Evolutionary conservation across 257 asterid genomes (phyloP), one percentile per base, ranked within the genome.

Genomic region (Scutellaria barbata): DNA sequence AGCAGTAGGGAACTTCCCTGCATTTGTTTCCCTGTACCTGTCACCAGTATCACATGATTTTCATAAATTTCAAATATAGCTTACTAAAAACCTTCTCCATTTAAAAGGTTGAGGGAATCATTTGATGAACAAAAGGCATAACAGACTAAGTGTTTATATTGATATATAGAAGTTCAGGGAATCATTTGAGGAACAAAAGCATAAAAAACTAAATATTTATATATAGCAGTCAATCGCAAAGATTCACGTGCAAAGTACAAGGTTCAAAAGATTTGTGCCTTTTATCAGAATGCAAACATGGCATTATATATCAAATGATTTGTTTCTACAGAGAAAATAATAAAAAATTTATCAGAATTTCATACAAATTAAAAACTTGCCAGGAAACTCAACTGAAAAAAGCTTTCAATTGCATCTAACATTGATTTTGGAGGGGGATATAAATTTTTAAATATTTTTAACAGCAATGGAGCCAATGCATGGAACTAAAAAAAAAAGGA

Each of bases 1-100:
- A 69, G 33, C 25, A 55, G 92, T 43, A 43, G 98, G 97, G 83
- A 88, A 92, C 79, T 90, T 90, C 85, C 98, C 98, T 5, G 75
- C 85, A 75, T 87, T 87, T 81, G 82, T 65, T 77, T 77, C 81
- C 86, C 84, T 85, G 79, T 88, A 90, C 77, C 98, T 88, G 87
- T 78, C 39, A 79, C 79, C 76, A 72, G 22, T 53, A 68, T 51
- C 65, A 60, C 48, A 59, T 47, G 14, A 40, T 56, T 52, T 72
- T 68, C 62, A 25, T 56, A 67, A 67, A 35, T 43, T 71, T 63
- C 46, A 20, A 25, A 33, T 13, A 68, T 13, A 48, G 43, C 50
- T 10, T 43, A 76, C 55, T 16, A 8, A 20, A 20, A 20, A 50
- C 45, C 7, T 50, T n/a, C 62, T 68, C 39, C 46, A 20, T 20